Base-by-base conservation (phyloP, 805 yeast species). In the Nakazawaea wyomingensis region DNA sequence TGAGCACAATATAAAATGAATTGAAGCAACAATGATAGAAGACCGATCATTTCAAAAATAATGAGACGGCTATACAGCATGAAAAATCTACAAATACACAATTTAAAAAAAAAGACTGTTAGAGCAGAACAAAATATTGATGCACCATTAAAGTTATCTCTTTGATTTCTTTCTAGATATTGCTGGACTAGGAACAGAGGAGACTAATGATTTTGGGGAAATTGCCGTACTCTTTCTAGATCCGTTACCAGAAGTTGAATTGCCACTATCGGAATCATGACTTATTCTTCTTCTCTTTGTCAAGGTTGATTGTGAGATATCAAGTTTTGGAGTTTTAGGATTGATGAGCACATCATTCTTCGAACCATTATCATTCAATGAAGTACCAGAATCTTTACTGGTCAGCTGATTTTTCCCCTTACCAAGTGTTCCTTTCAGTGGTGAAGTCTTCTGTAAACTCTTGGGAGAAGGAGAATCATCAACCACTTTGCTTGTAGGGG, bases 251-350 rank as follows among this genome's bases (percentile, higher is more conserved):
- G 16, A 24, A 2, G 38, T 17, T 5, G 20, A 10, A 24, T 17
- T 18, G 8, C 32, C 38, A 20, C 36, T 33, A 5, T 34, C 39
- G 10, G 31, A 18, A 5, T 38, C 41, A 16, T 37, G 43, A 30
- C 53, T 51, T 44, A 50, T 43, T 36, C 52, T 57, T 47, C 69
- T 52, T 46, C 69, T 51, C 43, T 64, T 64, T 20, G 54, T 61
- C 37, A 64, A 42, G 0, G 66, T 55, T 0, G 66, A 60, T 43
- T 60, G 65, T 4, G 65, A 55, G 13, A 64, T 30, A 29, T 64
- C 69, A 22, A 64, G 44, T 22, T 46, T 46, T 1, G 54, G 38
- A 5, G 52, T 48, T 7, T 43, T 51, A 41, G 53, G 54, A 28
- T 40, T 48, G 24, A 22, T 48, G 44, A 4, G 32, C 29, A n/a